Base-by-base conservation (phyloP, 2,329 filamentous ascomycete genomes). In the Aurifilum marmelostoma region DNA sequence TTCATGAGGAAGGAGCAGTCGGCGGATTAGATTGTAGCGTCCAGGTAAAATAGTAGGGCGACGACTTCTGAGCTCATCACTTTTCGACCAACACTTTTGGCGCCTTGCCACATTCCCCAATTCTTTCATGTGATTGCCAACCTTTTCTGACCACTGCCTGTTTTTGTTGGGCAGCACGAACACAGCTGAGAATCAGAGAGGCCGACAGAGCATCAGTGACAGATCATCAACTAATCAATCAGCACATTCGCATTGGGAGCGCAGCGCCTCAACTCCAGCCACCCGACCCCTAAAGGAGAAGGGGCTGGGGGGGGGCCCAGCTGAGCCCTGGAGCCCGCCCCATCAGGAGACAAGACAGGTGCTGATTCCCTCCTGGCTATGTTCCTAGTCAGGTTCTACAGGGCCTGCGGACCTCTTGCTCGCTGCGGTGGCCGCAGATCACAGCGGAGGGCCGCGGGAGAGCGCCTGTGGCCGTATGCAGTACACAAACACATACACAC, bases 101-200 rank as follows among this genome's bases (percentile, higher is more conserved):
- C 59, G 59, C 37, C 59, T 27, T 43, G 59, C 59, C 59, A 62
- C 59, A n/a, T n/a, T n/a, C n/a, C n/a, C n/a, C n/a, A n/a, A n/a
- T 62, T 43, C 24, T 37, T 29, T 62, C 59, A 43, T 29, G 59
- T 16, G 11, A 18, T 14, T 56, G 43, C n/a, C 56, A 12, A 37
- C 9, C 37, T n/a, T 27, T 16, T 61, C n/a, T 24, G 34, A 18
- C 11, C 21, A n/a, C 21, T 47, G 39, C 1, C n/a, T 43, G 14
- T 43, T 16, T 43, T 14, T 34, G 14, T 29, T 37, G 56, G 56
- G 29, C 27, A 32, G 21, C 29, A 29, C 52, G 3, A 16, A 21
- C 41, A 6, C 43, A n/a, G 37, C 59, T 41, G 34, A 8, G 24
- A n/a, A 37, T 2, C 58, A 41, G n/a, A 47, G n/a, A 62, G 29